These are phyloP conservation scores for Puccinia horiana DNA, from an alignment of 1,284 basidiomycete species.

Conservation along the genomic window DNA sequence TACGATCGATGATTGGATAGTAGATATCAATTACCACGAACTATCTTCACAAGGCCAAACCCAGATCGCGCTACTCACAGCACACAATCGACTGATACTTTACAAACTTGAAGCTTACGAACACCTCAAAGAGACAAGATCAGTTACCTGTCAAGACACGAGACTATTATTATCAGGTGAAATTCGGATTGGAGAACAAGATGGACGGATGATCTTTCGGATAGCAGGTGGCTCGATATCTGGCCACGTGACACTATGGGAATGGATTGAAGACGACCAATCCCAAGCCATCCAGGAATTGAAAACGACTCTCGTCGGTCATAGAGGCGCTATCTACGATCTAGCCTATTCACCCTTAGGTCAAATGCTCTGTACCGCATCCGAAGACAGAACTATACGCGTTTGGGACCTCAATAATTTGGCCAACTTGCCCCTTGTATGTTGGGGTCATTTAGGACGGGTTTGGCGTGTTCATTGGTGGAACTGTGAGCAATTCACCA, in stretches of 20 bases:
- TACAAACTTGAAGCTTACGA: background rate
- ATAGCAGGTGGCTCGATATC: conserved; percentile 17
- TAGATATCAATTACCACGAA: background rate
- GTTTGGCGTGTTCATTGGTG: conserved; percentile 22
- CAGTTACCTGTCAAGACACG: background rate
- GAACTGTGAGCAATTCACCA: conserved; percentile 14
- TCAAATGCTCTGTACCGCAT: conserved; percentile 3
- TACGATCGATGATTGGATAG: conserved; percentile 28
- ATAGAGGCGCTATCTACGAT: conserved; percentile 10
- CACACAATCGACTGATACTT: conserved; percentile 12
- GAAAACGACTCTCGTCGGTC: conserved; percentile 3
- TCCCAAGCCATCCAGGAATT: background rate
- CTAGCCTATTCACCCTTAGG: background rate
- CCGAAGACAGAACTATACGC: conserved; percentile 9
- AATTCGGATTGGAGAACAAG: background rate
- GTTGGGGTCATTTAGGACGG: conserved; percentile 18
- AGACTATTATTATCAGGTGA: background rate
- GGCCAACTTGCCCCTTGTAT: background rate
- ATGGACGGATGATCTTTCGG: background rate
- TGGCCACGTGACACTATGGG: background rate
- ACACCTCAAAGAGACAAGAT: background rate
- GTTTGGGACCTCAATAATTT: conserved; percentile 14
- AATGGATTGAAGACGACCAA: background rate
- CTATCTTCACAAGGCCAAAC: background rate
- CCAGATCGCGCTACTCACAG: conserved; percentile 1